phyloP scores from a whole-genome alignment of 106 monocot species.

The Hemerocallis citrina region DNA sequence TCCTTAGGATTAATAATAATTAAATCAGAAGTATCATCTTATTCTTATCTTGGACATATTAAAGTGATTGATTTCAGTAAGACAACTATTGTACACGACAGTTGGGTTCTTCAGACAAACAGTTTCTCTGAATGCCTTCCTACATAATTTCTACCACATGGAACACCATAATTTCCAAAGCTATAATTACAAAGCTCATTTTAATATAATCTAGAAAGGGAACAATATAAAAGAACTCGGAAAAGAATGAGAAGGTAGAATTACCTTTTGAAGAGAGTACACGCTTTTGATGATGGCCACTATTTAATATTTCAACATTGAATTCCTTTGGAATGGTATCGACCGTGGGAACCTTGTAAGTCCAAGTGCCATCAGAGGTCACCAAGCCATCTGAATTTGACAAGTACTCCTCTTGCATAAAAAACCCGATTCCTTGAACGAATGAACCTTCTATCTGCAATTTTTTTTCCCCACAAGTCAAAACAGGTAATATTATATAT shows the following conservation, averaged over 20 bases:
- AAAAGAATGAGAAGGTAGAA: neutral
- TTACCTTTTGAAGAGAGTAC: conserved; percentile 89
- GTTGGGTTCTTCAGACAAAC: neutral
- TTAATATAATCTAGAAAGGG: neutral
- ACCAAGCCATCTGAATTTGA: conserved; percentile 70
- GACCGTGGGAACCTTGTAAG: conserved; percentile 78
- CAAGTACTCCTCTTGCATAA: conserved; percentile 62
- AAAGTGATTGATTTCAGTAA: no score
- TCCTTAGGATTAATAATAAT: no score
- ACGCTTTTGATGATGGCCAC: conserved; percentile 59
- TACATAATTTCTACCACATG: neutral
- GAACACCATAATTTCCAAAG: neutral
- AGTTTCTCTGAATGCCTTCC: neutral
- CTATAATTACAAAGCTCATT: neutral
- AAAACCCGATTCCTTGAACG: conserved; percentile 91
- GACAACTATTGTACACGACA: no score
- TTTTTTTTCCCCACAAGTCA: no score
- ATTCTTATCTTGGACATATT: no score
- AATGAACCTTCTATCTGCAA: conserved; percentile 85
- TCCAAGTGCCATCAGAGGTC: conserved; percentile 71
- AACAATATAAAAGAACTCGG: neutral
- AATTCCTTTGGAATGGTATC: conserved; percentile 80
- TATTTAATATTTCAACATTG: conserved; percentile 68
- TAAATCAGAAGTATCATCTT: no score
- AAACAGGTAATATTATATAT: no score